Percentiles rank a stretch among this genome's conserved stretches.
These are phyloP conservation scores for Epithele typhae DNA, from an alignment of 768 basidiomycete species.

Conservation along the genomic window DNA sequence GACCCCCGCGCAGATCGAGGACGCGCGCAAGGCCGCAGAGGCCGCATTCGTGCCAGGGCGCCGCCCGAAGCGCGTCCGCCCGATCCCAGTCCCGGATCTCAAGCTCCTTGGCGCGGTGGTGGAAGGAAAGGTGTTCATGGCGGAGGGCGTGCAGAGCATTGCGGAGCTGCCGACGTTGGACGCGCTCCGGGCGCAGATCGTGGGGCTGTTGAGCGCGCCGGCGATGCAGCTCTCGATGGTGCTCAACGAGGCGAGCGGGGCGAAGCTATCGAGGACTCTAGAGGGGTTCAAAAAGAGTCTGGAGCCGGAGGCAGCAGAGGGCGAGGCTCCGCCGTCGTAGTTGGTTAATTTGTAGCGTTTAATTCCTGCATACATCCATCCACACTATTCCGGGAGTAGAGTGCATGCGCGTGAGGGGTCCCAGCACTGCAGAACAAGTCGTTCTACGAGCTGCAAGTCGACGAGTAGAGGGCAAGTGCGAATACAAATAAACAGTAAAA, in stretches of 20 bases:
- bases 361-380: slow-evolving; percentile 5
- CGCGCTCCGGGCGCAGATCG: slow-evolving; percentile 74
- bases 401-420: too few species aligned
- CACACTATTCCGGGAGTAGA: not conserved
- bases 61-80: slow-evolving; percentile 55
- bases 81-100: slow-evolving; percentile 58
- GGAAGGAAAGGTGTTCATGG: slow-evolving; percentile 67
- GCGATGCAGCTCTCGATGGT: slow-evolving; percentile 70
- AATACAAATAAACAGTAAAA: too few species aligned
- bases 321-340: slow-evolving; percentile 10
- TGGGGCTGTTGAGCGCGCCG: slow-evolving; percentile 77
- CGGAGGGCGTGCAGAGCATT: slow-evolving; percentile 54
- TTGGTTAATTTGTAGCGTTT: slow-evolving; percentile 7
- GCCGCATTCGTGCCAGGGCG: slow-evolving; percentile 69
- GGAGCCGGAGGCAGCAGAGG: slow-evolving; percentile 33
- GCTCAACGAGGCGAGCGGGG: slow-evolving; percentile 65
- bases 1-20: slow-evolving; percentile 47
- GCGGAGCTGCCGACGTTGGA: slow-evolving; percentile 76
- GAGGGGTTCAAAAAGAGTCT: slow-evolving; percentile 70
- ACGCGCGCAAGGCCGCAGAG: slow-evolving; percentile 42
- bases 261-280: slow-evolving; percentile 62
- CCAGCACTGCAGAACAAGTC: too few species aligned
- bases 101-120: slow-evolving; percentile 75
- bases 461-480: too few species aligned
- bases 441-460: too few species aligned